These are phyloP conservation scores for Fusarium globosum DNA, from an alignment of 2,329 filamentous ascomycete genomes.

Conservation along the genomic window DNA sequence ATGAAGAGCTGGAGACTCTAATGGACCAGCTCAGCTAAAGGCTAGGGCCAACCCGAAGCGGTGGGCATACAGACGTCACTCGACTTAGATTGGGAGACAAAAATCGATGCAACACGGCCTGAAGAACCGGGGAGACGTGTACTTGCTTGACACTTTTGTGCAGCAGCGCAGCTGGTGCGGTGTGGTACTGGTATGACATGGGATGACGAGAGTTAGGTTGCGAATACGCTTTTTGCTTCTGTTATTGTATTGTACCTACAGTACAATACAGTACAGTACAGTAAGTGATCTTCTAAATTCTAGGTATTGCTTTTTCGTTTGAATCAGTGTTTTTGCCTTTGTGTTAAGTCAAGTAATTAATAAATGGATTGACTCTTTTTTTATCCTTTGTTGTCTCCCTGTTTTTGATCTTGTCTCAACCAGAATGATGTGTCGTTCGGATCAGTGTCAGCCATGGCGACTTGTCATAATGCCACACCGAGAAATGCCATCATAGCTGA, in stretches of 20 bases:
- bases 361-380: background rate
- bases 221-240: slow-evolving; percentile 21
- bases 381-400: slow-evolving; percentile 22
- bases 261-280: background rate
- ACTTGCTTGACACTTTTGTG: slow-evolving; percentile 35
- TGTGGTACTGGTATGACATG: slow-evolving; percentile 40
- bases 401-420: slow-evolving; percentile 33
- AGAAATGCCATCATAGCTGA: slow-evolving; percentile 35
- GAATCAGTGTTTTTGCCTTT: slow-evolving; percentile 26
- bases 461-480: slow-evolving; percentile 39
- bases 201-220: slow-evolving; percentile 36
- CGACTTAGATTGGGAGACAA: slow-evolving; percentile 9
- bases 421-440: slow-evolving; percentile 33
- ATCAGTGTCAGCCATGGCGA: slow-evolving; percentile 18
- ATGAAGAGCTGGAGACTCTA: slow-evolving; percentile 11
- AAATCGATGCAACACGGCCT: slow-evolving; percentile 33
- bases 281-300: background rate
- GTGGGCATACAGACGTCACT: slow-evolving; percentile 38
- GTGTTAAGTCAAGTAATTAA: background rate
- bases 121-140: slow-evolving; percentile 35
- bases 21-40: slow-evolving; percentile 18
- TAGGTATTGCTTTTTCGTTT: slow-evolving; percentile 30
- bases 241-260: background rate
- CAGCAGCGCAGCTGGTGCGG: slow-evolving; percentile 40
- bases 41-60: slow-evolving; percentile 27